These are phyloP conservation scores for Talaromyces liani DNA, from an alignment of 495 filamentous ascomycete genomes.

Conservation along the genomic window DNA sequence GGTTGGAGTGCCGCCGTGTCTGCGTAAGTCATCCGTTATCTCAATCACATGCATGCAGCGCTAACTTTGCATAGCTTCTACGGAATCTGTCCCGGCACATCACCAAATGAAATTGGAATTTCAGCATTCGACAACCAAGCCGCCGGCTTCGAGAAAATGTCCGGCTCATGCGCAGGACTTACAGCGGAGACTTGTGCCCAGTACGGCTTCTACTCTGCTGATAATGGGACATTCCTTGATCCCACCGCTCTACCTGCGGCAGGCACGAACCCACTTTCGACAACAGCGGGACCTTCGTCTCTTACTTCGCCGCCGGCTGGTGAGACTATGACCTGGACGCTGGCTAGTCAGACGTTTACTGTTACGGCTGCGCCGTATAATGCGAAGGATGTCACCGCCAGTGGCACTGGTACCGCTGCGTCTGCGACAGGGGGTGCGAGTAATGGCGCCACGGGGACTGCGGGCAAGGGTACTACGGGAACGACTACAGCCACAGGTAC, in stretches of 20 bases:
- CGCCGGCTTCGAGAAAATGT: not conserved
- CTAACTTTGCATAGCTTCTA: slow-evolving; percentile 11
- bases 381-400: not conserved
- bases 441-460: not conserved
- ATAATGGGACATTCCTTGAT: slow-evolving; percentile 10
- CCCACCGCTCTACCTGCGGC: slow-evolving; percentile 3
- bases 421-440: not conserved
- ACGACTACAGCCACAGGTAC: not conserved
- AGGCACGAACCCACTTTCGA: slow-evolving; percentile 6
- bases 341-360: slow-evolving; percentile 1
- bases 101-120: not conserved
- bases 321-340: slow-evolving; percentile 6
- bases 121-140: not conserved
- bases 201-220: slow-evolving; percentile 6
- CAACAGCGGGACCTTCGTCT: slow-evolving; percentile 7
- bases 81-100: slow-evolving; percentile 16
- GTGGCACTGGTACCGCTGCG: not conserved
- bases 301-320: slow-evolving; percentile 12
- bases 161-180: slow-evolving; percentile 1
- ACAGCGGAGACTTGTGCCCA: not conserved
- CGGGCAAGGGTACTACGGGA: not conserved
- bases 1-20: slow-evolving; percentile 16
- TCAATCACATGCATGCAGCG: not conserved
- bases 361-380: slow-evolving; percentile 7
- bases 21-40: slow-evolving; percentile 7